phyloP scores from a whole-genome alignment of 306 rosid species.

The Oemleria cerasiformis region DNA sequence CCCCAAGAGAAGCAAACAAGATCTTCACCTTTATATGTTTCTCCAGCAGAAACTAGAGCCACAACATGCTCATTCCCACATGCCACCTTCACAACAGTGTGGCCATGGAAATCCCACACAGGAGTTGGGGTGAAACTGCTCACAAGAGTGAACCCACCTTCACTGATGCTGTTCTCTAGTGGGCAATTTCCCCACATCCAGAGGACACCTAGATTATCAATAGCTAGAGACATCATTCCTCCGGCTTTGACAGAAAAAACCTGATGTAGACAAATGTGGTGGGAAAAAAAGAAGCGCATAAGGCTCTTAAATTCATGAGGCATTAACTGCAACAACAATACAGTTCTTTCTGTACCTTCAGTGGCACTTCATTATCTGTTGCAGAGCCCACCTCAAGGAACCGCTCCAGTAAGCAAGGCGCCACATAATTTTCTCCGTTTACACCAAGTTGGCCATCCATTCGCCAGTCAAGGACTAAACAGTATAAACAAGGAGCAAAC shows the following conservation, averaged over 20 bases:
- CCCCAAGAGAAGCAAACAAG: conserved; percentile 91
- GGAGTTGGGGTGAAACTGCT: conserved; percentile 66
- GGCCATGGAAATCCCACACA: conserved; percentile 72
- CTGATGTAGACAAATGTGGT: conserved; percentile 31
- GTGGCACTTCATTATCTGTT: conserved; percentile 34
- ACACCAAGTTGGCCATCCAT: conserved; percentile 95
- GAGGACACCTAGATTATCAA: conserved; percentile 62
- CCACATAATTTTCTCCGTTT: conserved; percentile 44
- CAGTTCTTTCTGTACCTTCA: conserved; percentile 43
- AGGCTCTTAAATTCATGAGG: conserved; percentile 8
- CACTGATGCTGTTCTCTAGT: conserved; percentile 41
- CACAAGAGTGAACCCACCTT: conserved; percentile 42
- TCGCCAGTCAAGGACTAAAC: conserved; percentile 56
- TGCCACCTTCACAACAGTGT: conserved; percentile 72
- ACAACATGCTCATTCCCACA: conserved; percentile 87
- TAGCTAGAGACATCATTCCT: conserved; percentile 85
- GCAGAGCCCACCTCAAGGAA: conserved; percentile 52
- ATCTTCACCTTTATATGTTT: conserved; percentile 49
- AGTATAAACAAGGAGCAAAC: conserved; percentile 11
- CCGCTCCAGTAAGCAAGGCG: conserved; percentile 54
- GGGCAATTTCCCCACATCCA: conserved; percentile 95
- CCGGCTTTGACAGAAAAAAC: conserved; percentile 76
- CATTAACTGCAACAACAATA: background rate
- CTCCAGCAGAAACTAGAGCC: conserved; percentile 60
- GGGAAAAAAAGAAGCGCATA: conserved; percentile 8